These are phyloP conservation scores for Scleroderma citrinum DNA, from an alignment of 768 basidiomycete species.

Conservation along the genomic window DNA sequence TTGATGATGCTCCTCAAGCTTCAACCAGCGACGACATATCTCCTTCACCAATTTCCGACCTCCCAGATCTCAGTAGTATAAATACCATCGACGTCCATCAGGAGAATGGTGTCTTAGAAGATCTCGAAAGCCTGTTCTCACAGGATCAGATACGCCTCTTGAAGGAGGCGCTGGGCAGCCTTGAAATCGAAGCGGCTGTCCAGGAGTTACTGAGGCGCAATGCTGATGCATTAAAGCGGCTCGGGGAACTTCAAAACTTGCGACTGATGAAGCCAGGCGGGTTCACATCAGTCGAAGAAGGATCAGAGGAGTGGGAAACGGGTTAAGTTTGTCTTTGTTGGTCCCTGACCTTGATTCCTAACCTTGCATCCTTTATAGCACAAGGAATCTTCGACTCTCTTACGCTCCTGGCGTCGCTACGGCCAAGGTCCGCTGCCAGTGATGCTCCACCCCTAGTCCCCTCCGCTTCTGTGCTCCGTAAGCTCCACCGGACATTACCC, in stretches of 20 bases:
- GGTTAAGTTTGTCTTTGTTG: slow-evolving; percentile 43
- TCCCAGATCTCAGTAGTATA: background rate
- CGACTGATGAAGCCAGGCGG: slow-evolving; percentile 46
- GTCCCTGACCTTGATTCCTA: slow-evolving; percentile 10
- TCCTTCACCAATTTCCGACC: slow-evolving; percentile 1
- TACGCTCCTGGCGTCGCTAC: slow-evolving; percentile 58
- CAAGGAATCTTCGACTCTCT: slow-evolving; percentile 70
- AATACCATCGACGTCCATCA: slow-evolving; percentile 11
- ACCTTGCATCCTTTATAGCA: slow-evolving; percentile 38
- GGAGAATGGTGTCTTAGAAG: slow-evolving; percentile 17
- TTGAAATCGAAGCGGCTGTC: slow-evolving; percentile 65
- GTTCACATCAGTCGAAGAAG: slow-evolving; percentile 49
- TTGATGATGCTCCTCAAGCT: slow-evolving; percentile 13
- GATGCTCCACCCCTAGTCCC: slow-evolving; percentile 49
- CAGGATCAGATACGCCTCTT: slow-evolving; percentile 50
- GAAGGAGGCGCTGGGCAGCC: slow-evolving; percentile 52
- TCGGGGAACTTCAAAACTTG: slow-evolving; percentile 59
- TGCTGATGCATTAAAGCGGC: slow-evolving; percentile 51
- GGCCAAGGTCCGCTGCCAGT: slow-evolving; percentile 51
- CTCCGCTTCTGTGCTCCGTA: slow-evolving; percentile 57
- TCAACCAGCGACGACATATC: background rate
- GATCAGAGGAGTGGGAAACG: slow-evolving; percentile 78
- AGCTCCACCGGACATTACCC: slow-evolving; percentile 66
- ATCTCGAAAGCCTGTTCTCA: slow-evolving; percentile 51
- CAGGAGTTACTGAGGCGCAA: slow-evolving; percentile 65